Evolutionary conservation across 208 protist species (phyloP), one percentile per base, ranked within the genome.

Genomic region (Leishmania aethiopica): DNA sequence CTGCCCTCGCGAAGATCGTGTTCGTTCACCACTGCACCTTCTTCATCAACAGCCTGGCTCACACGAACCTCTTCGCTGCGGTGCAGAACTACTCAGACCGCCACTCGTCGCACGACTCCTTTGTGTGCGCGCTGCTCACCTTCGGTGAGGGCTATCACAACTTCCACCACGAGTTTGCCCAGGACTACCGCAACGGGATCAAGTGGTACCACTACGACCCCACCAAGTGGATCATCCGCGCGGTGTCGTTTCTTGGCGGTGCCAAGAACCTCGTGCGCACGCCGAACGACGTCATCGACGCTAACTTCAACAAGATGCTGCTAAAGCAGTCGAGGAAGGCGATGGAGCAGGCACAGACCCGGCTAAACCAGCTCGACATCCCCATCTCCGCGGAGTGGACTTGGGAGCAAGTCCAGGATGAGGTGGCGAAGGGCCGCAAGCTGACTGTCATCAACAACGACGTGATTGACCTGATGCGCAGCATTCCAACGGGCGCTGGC

Each of bases 131-230:
- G 57, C 81, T 98, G 37, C 80, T 96, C 75, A 95, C 96, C 17
- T 93, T 98, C 78, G 95, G 95, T 53, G 96, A 98, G 88, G 96
- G 96, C 70, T 98, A 97, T 88, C 95, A 98, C 91, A 97, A 98
- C 88, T 98, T 95, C 88, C 96, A 98, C 81, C 96, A 98, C 87
- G 94, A 96, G 81, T 98, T 98, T 80, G 89, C 95, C 22, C 86
- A 97, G 73, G 96, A 98, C 87, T 98, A 98, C 85, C 89, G 94
- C 78, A 97, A 97, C 83, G 94, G 94, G 78, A 91, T 98, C 81
- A 91, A 92, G 82, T 97, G 91, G 89, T 97, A 94, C 86, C 92
- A 97, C 85, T 98, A 90, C 85, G 95, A 98, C 88, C 96, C 96
- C 28, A 97, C 95, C 77, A 97, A 98, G 85, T 96, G 92, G 92